Evolutionary conservation across 495 filamentous ascomycete species (phyloP), one percentile per base, ranked within the genome.

Genomic region (Penicillium steckii): DNA sequence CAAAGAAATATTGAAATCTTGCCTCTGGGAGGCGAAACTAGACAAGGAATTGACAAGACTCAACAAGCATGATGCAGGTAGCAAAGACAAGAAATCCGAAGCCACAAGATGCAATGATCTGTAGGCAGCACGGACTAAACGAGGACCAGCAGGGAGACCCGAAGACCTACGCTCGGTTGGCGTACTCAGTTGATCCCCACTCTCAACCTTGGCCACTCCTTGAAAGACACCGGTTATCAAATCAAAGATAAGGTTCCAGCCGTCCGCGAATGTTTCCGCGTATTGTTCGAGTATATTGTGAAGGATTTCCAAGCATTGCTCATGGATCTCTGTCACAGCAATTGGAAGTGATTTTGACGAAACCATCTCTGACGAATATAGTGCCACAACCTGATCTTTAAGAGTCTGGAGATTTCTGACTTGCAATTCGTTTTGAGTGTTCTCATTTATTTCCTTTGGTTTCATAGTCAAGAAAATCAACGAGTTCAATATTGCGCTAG

Each of bases 1-100:
- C 13, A 98, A 74, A 0, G 92, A 95, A 49, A 97, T 95, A 58
- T 98, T 98, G 47, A 98, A 81, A 67, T 97, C 94, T 56, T 95
- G 88, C 30, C 84, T 78, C 64, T 97, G 93, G 2, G 83, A 82
- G 46, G 86, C 88, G 70, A 97, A 98, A 51, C 85, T 84, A 56
- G 89, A 88, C 18, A 98, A 82, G 38, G 91, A 89, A 71, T 97
- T 87, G 54, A 97, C 85, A 15, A 97, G 80, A 52, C 86, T 87
- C 48, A 91, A 75, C 30, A 96, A 83, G 67, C 88, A 94, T 23
- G 80, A 75, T 42, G 85, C 81, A 2, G 94, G 91, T 37, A 98
- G 70, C 37, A 86, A 82, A 40, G 85, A 76, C 7, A 97, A 71
- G 57, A 97, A 98, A 65, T 98, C 94, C 3, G 94, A 96, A 59